phyloP scores from a whole-genome alignment of 306 rosid genomes.

The Citrullus mucosospermus region DNA sequence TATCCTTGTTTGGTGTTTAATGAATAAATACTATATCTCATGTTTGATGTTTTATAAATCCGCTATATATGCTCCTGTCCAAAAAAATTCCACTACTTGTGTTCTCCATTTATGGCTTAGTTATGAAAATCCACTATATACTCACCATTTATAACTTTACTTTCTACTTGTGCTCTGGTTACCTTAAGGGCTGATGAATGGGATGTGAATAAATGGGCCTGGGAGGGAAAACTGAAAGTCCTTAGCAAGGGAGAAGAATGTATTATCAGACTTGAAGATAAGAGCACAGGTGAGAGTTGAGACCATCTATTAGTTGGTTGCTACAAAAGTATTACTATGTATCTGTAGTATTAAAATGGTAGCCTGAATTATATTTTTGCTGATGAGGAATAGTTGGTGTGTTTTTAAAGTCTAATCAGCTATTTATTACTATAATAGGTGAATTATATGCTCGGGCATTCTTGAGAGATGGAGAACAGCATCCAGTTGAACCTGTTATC shows the following conservation, averaged over 20 bases:
- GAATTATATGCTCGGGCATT: slow-evolving; percentile 97
- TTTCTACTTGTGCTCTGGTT: not conserved
- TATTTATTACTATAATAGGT: slow-evolving; percentile 36
- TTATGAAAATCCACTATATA: not conserved
- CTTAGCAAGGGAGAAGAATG: slow-evolving; percentile 86
- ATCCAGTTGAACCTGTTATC: slow-evolving; percentile 92
- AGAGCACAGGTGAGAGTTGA: slow-evolving; percentile 69
- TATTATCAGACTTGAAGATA: slow-evolving; percentile 87
- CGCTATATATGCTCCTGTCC: not conserved
- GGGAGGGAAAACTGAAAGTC: slow-evolving; percentile 87
- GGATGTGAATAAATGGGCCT: slow-evolving; percentile 98
- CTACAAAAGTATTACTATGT: not conserved
- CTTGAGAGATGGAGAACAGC: slow-evolving; percentile 85
- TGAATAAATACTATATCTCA: not conserved
- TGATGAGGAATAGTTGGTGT: not conserved
- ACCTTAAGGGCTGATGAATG: slow-evolving; percentile 93
- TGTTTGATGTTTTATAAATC: not conserved
- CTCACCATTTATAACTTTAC: not conserved
- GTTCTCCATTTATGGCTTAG: not conserved
- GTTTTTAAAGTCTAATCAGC: not conserved
- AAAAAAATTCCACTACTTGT: not conserved
- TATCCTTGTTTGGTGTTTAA: not conserved
- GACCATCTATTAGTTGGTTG: slow-evolving; percentile 11
- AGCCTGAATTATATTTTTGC: not conserved
- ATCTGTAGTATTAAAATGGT: not conserved